These are phyloP conservation scores for Cytospora piceae DNA, from an alignment of 2,329 filamentous ascomycete species.

Conservation along the genomic window DNA sequence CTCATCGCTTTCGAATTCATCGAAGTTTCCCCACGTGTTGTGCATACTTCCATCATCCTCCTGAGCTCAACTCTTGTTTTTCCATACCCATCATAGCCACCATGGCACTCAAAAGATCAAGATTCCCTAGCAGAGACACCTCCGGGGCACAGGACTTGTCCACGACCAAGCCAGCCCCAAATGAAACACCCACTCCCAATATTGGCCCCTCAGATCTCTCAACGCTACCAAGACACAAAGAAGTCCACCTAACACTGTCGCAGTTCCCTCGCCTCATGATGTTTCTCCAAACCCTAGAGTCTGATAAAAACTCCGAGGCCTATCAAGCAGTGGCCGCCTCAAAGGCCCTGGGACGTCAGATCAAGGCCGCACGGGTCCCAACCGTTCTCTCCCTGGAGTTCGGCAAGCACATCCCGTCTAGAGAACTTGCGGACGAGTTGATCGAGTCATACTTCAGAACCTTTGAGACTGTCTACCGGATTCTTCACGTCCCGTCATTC, in stretches of 20 bases:
- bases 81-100: not conserved
- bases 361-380: slow-evolving; percentile 55
- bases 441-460: slow-evolving; percentile 54
- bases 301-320: slow-evolving; percentile 43
- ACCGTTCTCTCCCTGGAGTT: slow-evolving; percentile 48
- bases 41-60: too few relatives aligned
- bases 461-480: slow-evolving; percentile 51
- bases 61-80: too few relatives aligned
- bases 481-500: slow-evolving; percentile 58
- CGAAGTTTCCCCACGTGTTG: too few relatives aligned
- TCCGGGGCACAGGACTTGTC: not conserved
- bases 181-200: not conserved
- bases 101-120: not conserved
- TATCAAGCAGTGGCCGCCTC: slow-evolving; percentile 49
- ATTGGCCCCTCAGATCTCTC: not conserved
- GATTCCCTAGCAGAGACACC: not conserved
- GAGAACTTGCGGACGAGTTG: slow-evolving; percentile 49
- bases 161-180: not conserved
- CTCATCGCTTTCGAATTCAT: too few relatives aligned
- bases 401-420: slow-evolving; percentile 50
- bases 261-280: slow-evolving; percentile 50
- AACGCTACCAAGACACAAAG: not conserved
- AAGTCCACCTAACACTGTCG: slow-evolving; percentile 25
- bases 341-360: slow-evolving; percentile 55
- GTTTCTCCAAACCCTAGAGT: slow-evolving; percentile 46